Percentiles rank a stretch among this genome's conserved stretches.
phyloP scores from a whole-genome alignment of 495 filamentous ascomycete species.

The Bathelium albidoporum region DNA sequence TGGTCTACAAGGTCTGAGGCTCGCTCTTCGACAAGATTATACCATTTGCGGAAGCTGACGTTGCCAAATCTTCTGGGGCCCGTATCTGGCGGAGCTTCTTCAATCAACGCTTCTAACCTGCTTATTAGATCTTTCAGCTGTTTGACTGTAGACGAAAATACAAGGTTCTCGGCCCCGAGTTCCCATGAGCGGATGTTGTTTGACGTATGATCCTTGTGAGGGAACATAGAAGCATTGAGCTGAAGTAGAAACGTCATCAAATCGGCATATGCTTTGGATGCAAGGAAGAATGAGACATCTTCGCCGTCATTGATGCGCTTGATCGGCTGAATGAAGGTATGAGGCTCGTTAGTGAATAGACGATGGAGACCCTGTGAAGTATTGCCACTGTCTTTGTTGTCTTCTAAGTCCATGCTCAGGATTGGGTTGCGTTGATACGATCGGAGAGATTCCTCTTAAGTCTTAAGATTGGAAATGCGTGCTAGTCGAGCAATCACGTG shows the following conservation, averaged over 20 bases:
- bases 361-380: slow-evolving; percentile 11
- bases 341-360: slow-evolving; percentile 19
- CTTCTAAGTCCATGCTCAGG: not conserved
- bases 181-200: slow-evolving; percentile 34
- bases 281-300: slow-evolving; percentile 68
- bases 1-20: slow-evolving; percentile 48
- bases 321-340: slow-evolving; percentile 42
- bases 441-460: not conserved
- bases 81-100: slow-evolving; percentile 69
- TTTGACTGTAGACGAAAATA: slow-evolving; percentile 50
- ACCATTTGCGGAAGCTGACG: slow-evolving; percentile 76
- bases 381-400: not conserved
- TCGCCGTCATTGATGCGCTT: slow-evolving; percentile 75
- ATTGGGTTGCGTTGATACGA: not conserved
- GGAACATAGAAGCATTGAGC: slow-evolving; percentile 80
- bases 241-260: slow-evolving; percentile 81
- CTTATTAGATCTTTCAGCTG: slow-evolving; percentile 53
- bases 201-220: slow-evolving; percentile 35
- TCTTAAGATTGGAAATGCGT: not conserved
- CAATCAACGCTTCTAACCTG: slow-evolving; percentile 53
- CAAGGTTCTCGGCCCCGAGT: slow-evolving; percentile 37
- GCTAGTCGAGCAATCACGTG: not conserved
- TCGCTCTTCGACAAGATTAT: slow-evolving; percentile 52
- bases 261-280: slow-evolving; percentile 71
- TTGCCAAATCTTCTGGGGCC: slow-evolving; percentile 90